These are phyloP conservation scores for Candida chauliodis DNA, from an alignment of 805 yeast species.

Conservation along the genomic window DNA sequence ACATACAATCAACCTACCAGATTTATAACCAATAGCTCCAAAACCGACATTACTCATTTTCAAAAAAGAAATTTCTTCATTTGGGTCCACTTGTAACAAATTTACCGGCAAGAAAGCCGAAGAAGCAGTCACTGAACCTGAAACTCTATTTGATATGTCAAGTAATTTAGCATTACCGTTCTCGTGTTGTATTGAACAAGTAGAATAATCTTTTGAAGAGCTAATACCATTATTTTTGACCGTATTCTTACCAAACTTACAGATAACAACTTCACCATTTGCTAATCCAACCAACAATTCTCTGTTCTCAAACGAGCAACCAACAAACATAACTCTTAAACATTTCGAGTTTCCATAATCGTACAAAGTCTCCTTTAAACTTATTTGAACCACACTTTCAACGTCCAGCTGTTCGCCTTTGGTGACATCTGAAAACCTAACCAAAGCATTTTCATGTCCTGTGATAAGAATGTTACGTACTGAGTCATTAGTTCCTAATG, in stretches of 20 bases:
- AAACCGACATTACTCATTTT: slow-evolving; percentile 77
- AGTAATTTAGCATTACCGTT: slow-evolving; percentile 37
- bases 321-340: slow-evolving; percentile 51
- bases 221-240: slow-evolving; percentile 7
- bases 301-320: slow-evolving; percentile 74
- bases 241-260: slow-evolving; percentile 55
- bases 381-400: slow-evolving; percentile 30
- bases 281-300: slow-evolving; percentile 69
- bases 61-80: slow-evolving; percentile 52
- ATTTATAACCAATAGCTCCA: slow-evolving; percentile 71
- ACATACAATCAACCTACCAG: slow-evolving; percentile 71
- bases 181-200: slow-evolving; percentile 27
- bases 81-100: slow-evolving; percentile 32
- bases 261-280: slow-evolving; percentile 71
- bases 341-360: slow-evolving; percentile 26
- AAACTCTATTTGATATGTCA: slow-evolving; percentile 54
- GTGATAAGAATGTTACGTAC: slow-evolving; percentile 57
- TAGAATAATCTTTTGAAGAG: slow-evolving; percentile 20
- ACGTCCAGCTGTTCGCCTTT: slow-evolving; percentile 53
- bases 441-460: slow-evolving; percentile 83
- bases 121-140: slow-evolving; percentile 31
- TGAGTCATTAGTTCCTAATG: slow-evolving; percentile 37
- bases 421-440: slow-evolving; percentile 81
- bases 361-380: slow-evolving; percentile 30
- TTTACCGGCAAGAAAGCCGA: slow-evolving; percentile 32